phyloP scores from a whole-genome alignment of 345 rosid species.

The Clausena lansium region DNA sequence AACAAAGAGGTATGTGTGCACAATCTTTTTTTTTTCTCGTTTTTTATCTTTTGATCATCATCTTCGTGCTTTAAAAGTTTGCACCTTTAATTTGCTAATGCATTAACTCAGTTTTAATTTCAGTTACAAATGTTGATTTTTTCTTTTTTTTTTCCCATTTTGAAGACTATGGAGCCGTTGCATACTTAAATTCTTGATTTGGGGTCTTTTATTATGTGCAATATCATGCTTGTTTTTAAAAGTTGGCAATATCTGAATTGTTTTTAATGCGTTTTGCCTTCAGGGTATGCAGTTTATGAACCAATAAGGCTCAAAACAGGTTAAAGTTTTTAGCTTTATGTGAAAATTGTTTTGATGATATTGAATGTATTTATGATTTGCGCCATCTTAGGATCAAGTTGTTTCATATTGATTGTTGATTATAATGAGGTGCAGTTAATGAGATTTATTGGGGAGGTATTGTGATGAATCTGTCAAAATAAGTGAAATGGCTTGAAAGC shows the following conservation, averaged over 20 bases:
- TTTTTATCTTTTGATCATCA: background rate
- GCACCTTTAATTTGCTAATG: background rate
- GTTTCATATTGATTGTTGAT: conserved; percentile 14
- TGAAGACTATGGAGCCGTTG: conserved; percentile 12
- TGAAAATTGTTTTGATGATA: background rate
- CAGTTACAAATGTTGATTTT: conserved; percentile 18
- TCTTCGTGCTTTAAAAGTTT: background rate
- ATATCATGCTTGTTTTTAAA: conserved; percentile 3
- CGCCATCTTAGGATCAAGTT: conserved; percentile 8
- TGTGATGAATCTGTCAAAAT: conserved; percentile 3
- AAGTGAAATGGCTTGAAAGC: conserved; percentile 9
- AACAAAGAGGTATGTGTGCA: conserved; percentile 10
- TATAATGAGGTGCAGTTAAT: background rate
- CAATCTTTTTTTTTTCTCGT: background rate
- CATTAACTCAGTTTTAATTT: conserved; percentile 10
- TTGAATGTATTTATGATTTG: conserved; percentile 15
- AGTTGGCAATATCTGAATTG: conserved; percentile 1
- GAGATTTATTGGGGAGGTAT: conserved; percentile 5
- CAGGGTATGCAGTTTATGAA: conserved; percentile 14
- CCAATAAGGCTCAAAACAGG: background rate
- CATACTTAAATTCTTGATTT: conserved; percentile 16
- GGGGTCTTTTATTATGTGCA: conserved; percentile 4
- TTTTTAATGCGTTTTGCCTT: conserved; percentile 5
- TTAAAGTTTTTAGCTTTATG: conserved; percentile 19
- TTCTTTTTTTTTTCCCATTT: conserved; percentile 7